phyloP scores from a whole-genome alignment of 2,329 filamentous ascomycete species.

The Neonectria neomacrospora region DNA sequence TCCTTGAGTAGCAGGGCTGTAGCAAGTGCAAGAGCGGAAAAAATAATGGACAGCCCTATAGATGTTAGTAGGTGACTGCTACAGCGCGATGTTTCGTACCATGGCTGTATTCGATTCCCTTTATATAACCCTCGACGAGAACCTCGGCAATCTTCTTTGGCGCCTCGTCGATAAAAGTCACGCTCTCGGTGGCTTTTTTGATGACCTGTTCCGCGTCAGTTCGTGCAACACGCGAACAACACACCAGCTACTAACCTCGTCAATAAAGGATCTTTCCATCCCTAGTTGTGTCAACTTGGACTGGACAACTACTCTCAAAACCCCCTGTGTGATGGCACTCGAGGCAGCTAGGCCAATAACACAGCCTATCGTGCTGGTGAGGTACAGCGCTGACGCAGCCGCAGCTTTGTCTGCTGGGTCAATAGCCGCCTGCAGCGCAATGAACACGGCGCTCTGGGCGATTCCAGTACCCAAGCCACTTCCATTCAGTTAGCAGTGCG shows the following conservation, averaged over 20 bases:
- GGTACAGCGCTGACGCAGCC: constrained; percentile 55
- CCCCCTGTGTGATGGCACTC: constrained; percentile 47
- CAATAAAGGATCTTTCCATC: constrained; percentile 18
- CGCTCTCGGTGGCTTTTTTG: constrained; percentile 33
- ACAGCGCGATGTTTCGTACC: constrained; percentile 9
- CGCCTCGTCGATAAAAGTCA: constrained; percentile 34
- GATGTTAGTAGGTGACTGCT: neutral
- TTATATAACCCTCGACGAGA: constrained; percentile 28
- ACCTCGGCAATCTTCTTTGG: constrained; percentile 22
- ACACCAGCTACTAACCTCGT: constrained; percentile 20
- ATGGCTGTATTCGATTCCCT: constrained; percentile 35
- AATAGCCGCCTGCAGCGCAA: constrained; percentile 55
- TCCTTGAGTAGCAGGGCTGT: constrained; percentile 9
- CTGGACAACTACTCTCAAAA: constrained; percentile 27
- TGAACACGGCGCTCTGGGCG: constrained; percentile 54
- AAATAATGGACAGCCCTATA: constrained; percentile 20
- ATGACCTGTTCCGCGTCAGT: constrained; percentile 27
- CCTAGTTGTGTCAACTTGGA: constrained; percentile 23
- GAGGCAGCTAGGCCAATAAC: constrained; percentile 54
- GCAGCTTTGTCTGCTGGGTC: constrained; percentile 52
- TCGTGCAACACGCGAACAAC: neutral
- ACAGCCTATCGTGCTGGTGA: constrained; percentile 51
- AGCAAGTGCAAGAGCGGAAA: constrained; percentile 8
- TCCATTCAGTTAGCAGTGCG: neutral
- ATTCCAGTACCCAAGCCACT: constrained; percentile 55